These are phyloP conservation scores for Mortierella hygrophila DNA, from an alignment of 192 early-diverging fungal genomes.

Conservation along the genomic window DNA sequence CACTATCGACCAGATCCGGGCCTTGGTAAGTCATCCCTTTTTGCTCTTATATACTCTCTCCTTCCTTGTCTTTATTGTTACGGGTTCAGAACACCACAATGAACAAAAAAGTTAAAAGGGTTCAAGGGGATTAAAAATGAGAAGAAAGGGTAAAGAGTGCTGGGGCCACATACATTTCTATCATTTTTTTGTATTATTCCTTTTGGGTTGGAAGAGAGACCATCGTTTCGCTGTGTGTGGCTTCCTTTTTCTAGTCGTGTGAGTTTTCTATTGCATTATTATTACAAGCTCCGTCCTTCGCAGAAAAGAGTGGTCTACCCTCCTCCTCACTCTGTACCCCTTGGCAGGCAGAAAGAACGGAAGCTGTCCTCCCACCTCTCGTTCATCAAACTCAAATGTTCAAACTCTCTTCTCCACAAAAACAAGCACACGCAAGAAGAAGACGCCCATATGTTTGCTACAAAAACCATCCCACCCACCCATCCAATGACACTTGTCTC, in stretches of 20 bases:
- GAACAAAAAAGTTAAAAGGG: not conserved
- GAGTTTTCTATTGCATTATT: slow-evolving; percentile 3
- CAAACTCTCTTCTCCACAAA: slow-evolving; percentile 8
- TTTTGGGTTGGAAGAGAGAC: not conserved
- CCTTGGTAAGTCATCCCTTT: slow-evolving; percentile 45
- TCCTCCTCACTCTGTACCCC: not conserved
- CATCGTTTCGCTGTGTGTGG: not conserved
- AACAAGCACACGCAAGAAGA: not conserved
- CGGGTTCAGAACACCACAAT: not conserved
- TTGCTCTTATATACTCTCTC: not conserved
- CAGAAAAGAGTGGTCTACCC: not conserved
- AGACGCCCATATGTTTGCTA: not conserved
- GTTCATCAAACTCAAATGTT: slow-evolving; percentile 10
- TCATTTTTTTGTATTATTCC: not conserved
- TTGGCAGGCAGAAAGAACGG: not conserved
- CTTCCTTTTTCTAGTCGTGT: not conserved
- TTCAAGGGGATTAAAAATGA: not conserved
- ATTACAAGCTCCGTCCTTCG: slow-evolving; percentile 24
- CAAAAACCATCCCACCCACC: not conserved
- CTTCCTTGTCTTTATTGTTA: not conserved
- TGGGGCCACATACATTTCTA: slow-evolving; percentile 17
- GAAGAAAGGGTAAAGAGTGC: slow-evolving; percentile 4
- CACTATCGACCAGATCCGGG: slow-evolving; percentile 58
- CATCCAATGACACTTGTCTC: slow-evolving; percentile 2
- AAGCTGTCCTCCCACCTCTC: slow-evolving; percentile 1